Evolutionary conservation across 345 rosid species (phyloP).

Genomic region (Arabidopsis arenosa): DNA sequence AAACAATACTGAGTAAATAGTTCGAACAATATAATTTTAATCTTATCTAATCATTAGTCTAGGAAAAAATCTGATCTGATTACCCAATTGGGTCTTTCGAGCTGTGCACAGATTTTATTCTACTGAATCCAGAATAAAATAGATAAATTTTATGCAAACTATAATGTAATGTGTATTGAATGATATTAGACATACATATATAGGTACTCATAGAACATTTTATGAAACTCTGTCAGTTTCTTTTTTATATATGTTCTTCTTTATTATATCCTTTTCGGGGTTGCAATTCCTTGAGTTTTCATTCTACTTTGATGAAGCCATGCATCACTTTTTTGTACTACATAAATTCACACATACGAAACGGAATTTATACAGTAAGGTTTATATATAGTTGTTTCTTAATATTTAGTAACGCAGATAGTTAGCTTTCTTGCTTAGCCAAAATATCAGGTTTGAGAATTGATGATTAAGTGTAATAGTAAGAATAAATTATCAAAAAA

Average conservation of each 20-base stretch:
- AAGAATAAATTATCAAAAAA: neutral
- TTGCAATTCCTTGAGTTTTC: neutral
- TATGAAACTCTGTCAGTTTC: constrained; percentile 8
- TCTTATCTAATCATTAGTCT: constrained; percentile 13
- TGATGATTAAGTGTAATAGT: constrained; percentile 7
- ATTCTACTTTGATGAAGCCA: neutral
- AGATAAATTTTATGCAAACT: constrained; percentile 17
- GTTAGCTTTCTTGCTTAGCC: constrained; percentile 26
- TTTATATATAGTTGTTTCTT: constrained; percentile 21
- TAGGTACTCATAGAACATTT: neutral
- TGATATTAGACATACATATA: neutral
- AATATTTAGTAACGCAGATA: constrained; percentile 21
- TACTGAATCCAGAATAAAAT: constrained; percentile 30
- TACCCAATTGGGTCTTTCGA: constrained; percentile 33
- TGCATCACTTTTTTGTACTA: neutral
- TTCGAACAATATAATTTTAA: constrained; percentile 31
- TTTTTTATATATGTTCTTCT: constrained; percentile 8
- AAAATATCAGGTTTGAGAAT: constrained; percentile 6
- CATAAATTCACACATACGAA: neutral
- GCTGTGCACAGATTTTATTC: constrained; percentile 43
- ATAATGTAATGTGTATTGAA: constrained; percentile 20
- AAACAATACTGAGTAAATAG: constrained; percentile 27
- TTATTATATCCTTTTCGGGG: neutral
- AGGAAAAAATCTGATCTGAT: constrained; percentile 34
- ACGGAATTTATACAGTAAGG: neutral